phyloP scores from a whole-genome alignment of 345 rosid species.

The Eucalyptus regnans region DNA sequence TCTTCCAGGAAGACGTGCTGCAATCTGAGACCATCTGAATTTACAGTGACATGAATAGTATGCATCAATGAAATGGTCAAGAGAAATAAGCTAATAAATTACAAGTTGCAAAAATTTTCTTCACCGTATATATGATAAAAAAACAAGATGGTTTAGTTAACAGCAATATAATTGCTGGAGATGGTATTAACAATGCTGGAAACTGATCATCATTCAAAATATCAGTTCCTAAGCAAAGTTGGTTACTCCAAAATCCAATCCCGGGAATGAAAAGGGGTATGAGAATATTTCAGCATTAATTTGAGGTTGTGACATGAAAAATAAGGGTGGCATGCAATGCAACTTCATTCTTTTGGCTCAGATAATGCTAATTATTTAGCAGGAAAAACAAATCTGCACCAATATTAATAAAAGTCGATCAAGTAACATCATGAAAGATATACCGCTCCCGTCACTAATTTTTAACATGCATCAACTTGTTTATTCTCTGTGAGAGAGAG shows the following conservation, averaged over 20 bases:
- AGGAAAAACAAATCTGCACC: not conserved
- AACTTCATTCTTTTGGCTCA: not conserved
- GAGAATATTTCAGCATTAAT: not conserved
- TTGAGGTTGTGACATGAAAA: not conserved
- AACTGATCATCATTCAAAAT: not conserved
- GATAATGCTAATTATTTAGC: not conserved
- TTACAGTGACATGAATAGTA: not conserved
- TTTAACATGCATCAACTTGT: not conserved
- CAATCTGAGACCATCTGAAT: slow-evolving; percentile 88
- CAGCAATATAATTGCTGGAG: not conserved
- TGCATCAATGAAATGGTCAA: not conserved
- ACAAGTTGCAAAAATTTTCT: not conserved
- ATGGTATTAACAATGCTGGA: not conserved
- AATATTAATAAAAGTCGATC: not conserved
- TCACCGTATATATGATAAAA: not conserved
- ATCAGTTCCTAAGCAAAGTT: not conserved
- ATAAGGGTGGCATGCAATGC: not conserved
- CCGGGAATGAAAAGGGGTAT: not conserved
- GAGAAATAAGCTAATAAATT: not conserved
- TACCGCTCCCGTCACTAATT: not conserved
- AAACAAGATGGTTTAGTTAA: not conserved
- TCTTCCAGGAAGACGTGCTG: slow-evolving; percentile 85
- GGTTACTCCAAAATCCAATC: not conserved
- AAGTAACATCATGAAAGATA: not conserved
- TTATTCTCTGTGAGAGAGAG: not conserved